Evolutionary conservation across 768 basidiomycete species (phyloP).

Genomic region (Suillus subalutaceus): DNA sequence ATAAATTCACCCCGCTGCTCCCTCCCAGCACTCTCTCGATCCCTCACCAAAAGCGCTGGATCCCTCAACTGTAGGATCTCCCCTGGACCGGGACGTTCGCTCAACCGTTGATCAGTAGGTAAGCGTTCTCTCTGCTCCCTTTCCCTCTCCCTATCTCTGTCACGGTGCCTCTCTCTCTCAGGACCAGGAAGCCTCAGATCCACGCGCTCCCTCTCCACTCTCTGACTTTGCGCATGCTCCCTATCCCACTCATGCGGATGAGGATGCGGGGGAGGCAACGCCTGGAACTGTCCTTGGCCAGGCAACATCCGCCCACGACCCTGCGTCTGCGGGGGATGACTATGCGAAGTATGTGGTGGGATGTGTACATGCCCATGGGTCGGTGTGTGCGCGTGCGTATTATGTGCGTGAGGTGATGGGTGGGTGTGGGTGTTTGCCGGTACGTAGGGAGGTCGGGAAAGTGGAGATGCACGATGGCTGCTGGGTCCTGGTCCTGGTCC

Average conservation of each 20-base stretch:
- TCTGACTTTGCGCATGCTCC: slow-evolving; percentile 21
- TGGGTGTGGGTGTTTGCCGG: slow-evolving; percentile 18
- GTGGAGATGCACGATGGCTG: slow-evolving; percentile 18
- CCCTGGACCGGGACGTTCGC: slow-evolving; percentile 12
- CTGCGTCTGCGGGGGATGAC: slow-evolving; percentile 19
- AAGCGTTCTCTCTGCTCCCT: slow-evolving; percentile 24
- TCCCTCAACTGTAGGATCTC: slow-evolving; percentile 8
- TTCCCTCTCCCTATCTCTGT: slow-evolving; percentile 11
- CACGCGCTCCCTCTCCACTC: slow-evolving; percentile 27
- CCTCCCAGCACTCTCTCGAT: slow-evolving; percentile 16
- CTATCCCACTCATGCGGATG: slow-evolving; percentile 29
- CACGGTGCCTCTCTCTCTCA: slow-evolving; percentile 12
- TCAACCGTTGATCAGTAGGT: slow-evolving; percentile 21
- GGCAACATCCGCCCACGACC: slow-evolving; percentile 18
- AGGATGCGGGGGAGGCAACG: slow-evolving; percentile 20
- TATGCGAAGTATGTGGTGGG: not conserved
- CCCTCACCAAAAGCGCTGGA: slow-evolving; percentile 4
- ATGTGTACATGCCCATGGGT: not conserved
- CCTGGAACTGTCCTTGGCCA: slow-evolving; percentile 35
- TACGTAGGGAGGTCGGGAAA: slow-evolving; percentile 30
- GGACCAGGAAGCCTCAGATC: slow-evolving; percentile 4
- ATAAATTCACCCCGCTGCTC: slow-evolving; percentile 34
- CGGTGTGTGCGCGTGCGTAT: slow-evolving; percentile 25
- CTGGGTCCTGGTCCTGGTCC: not conserved
- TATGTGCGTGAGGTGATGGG: slow-evolving; percentile 24